Evolutionary conservation across 1,139 yeast genomes (phyloP).

Genomic region (Schizosaccharomyces versatilis): DNA sequence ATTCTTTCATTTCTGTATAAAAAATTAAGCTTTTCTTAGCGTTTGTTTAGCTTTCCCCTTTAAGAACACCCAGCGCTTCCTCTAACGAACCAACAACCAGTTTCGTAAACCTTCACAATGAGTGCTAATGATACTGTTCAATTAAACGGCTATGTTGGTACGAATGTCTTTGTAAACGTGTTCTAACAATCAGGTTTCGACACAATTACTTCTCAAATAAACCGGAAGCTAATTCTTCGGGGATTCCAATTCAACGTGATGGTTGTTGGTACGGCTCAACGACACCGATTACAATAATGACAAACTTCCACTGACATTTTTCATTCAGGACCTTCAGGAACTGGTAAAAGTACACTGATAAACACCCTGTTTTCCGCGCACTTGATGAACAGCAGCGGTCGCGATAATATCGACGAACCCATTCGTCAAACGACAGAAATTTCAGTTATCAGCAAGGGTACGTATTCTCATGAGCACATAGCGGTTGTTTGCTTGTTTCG

Average conservation of each 20-base stretch:
- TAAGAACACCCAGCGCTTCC: background rate
- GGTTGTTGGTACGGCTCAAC: conserved; percentile 42
- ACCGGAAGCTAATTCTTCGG: conserved; percentile 68
- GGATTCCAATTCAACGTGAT: conserved; percentile 88
- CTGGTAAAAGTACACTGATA: conserved; percentile 79
- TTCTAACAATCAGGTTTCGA: conserved; percentile 61
- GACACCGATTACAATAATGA: background rate
- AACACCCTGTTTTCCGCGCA: conserved; percentile 77
- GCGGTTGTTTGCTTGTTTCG: background rate
- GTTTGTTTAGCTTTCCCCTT: background rate
- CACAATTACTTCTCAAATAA: conserved; percentile 86
- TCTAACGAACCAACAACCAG: too few species aligned
- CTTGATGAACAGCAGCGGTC: conserved; percentile 51
- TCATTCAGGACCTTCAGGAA: conserved; percentile 51
- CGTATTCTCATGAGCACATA: background rate
- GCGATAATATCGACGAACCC: conserved; percentile 44
- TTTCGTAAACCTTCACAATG: background rate
- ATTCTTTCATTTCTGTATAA: background rate
- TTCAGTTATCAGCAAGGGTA: conserved; percentile 42
- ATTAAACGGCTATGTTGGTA: conserved; percentile 4
- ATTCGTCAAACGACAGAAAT: conserved; percentile 77
- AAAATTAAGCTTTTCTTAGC: background rate
- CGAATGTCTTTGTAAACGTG: background rate
- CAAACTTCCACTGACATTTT: background rate
- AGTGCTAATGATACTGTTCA: background rate